Percentiles rank a stretch among this genome's conserved stretches.
These are phyloP conservation scores for Bipolaris gigantea DNA, from an alignment of 2,329 filamentous ascomycete genomes.

Conservation along the genomic window DNA sequence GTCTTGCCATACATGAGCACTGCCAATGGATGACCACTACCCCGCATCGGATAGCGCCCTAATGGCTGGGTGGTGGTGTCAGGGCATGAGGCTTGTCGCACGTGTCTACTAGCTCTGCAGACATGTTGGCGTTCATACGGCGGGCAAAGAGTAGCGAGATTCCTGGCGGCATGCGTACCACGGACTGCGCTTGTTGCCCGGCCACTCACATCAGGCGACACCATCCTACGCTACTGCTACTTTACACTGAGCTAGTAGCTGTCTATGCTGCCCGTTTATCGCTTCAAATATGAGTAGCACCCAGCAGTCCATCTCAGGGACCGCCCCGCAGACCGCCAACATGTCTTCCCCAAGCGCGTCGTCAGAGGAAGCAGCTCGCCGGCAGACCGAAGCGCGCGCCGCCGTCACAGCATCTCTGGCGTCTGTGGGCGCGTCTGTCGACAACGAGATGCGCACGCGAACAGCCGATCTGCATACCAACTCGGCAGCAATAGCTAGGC, in stretches of 20 bases:
- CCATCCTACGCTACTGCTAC: slow-evolving; percentile 34
- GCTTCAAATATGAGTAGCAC: background rate
- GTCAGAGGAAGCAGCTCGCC: slow-evolving; percentile 36
- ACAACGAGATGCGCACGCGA: slow-evolving; percentile 68
- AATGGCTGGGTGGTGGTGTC: background rate
- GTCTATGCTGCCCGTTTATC: background rate
- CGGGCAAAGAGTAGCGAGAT: background rate
- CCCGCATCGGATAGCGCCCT: background rate
- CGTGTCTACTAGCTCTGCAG: slow-evolving; percentile 7
- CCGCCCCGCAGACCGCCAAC: background rate
- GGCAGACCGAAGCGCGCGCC: slow-evolving; percentile 54
- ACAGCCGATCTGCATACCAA: slow-evolving; percentile 72
- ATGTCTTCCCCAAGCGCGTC: slow-evolving; percentile 31
- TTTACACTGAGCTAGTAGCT: slow-evolving; percentile 16
- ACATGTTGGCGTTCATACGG: slow-evolving; percentile 3
- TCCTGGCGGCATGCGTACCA: background rate
- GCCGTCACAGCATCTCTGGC: slow-evolving; percentile 54
- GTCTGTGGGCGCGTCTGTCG: slow-evolving; percentile 67
- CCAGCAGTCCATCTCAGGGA: background rate
- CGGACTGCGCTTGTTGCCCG: background rate
- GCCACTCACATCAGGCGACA: slow-evolving; percentile 28
- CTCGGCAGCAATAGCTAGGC: slow-evolving; percentile 63
- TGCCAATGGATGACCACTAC: background rate
- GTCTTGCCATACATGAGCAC: background rate
- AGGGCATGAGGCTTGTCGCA: background rate